phyloP scores from a whole-genome alignment of 371 early-diverging fungal species.

The Mucor ambiguus region DNA sequence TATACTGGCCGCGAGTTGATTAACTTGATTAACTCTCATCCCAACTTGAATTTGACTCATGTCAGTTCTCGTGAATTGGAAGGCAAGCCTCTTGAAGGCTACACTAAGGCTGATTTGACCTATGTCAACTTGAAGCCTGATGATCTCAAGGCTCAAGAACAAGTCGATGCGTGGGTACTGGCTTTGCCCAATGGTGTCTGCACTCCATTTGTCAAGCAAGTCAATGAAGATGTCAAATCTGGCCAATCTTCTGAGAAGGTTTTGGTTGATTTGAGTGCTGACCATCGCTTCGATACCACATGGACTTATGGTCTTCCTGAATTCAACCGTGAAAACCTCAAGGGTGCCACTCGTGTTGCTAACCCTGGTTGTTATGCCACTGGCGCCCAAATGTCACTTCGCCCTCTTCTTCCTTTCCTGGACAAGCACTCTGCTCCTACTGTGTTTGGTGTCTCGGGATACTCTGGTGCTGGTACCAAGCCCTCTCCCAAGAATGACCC shows the following conservation, averaged over 20 bases:
- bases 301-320: constrained; percentile 96
- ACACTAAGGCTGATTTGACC: constrained; percentile 66
- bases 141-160: constrained; percentile 63
- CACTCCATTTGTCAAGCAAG: constrained; percentile 87
- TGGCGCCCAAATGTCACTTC: constrained; percentile 88
- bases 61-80: constrained; percentile 92
- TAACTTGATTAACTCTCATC: constrained; percentile 85
- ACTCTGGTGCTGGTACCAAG: constrained; percentile 96
- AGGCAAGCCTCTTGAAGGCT: constrained; percentile 81
- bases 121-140: constrained; percentile 84
- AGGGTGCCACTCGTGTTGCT: constrained; percentile 69
- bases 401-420: constrained; percentile 75
- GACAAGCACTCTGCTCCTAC: constrained; percentile 62
- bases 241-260: constrained; percentile 60
- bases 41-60: constrained; percentile 80
- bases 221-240: constrained; percentile 55
- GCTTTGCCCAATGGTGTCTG: constrained; percentile 95
- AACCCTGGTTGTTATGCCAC: constrained; percentile 99
- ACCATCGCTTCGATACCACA: constrained; percentile 83
- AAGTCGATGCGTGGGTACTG: constrained; percentile 93
- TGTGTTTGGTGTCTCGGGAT: constrained; percentile 96
- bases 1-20: constrained; percentile 96
- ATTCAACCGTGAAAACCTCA: constrained; percentile 67
- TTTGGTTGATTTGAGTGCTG: constrained; percentile 90
- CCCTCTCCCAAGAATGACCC: constrained; percentile 94